Evolutionary conservation across 306 rosid species (phyloP), one percentile per base, ranked within the genome.

Genomic region (Cicer yamashitae): DNA sequence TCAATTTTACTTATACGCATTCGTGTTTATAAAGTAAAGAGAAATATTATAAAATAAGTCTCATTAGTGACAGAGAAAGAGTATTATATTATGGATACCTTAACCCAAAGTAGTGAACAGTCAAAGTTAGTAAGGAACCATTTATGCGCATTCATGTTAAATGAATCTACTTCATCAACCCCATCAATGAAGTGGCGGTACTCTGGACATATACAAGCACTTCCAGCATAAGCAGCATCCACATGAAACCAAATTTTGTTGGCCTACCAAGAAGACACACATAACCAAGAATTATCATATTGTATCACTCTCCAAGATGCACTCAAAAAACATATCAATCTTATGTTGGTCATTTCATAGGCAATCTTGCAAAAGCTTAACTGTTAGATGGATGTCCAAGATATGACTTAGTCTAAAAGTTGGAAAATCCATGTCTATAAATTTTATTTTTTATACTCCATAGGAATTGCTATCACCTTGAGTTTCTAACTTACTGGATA

Each of bases 211-310:
- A 94, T 76, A 80, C 96, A 88, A 71, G 98, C 97, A 82, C 97
- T 94, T 79, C 98, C 98, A 74, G 97, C 97, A 71, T 91, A 94
- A 59, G 98, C 98, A 82, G 98, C 96, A 84, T 94, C 98, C 47
- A 94, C 89, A 61, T 94, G 98, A 79, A 94, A 85, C 98, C 98
- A 94, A 80, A 94, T 83, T 70, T 82, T 84, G 75, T 86, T 67
- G 73, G 81, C 70, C 98, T 94, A 82, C 61, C 76, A 81, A 78
- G 45, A 74, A 58, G 50, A 75, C 63, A 67, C 8, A 56, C 71
- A 83, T 43, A 73, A 44, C 56, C 62, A 38, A 71, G 37, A 41
- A 74, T 67, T 48, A 67, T 75, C 18, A 81, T 60, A 66, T 70
- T 52, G 34, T 67, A 39, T 53, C 51, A 39, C 37, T 62, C 59